Conservation (phyloP, 768 basidiomycete genomes). For the Chiua virens region DNA sequence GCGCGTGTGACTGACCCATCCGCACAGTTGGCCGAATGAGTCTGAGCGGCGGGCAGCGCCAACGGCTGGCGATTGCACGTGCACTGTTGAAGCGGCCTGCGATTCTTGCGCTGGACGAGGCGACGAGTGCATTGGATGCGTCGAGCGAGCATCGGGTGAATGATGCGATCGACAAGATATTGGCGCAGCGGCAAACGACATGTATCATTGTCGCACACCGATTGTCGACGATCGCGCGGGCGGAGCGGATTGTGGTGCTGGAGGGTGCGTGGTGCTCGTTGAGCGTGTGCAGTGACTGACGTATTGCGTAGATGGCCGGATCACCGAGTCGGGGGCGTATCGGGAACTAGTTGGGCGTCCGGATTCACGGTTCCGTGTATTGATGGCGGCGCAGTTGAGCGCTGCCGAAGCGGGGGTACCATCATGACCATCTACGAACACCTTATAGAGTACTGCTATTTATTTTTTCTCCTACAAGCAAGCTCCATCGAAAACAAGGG, state of each 20-base stretch:
- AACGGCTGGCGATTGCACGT: conserved; percentile 80
- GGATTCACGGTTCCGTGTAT: conserved; percentile 77
- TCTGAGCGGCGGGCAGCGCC: conserved; percentile 68
- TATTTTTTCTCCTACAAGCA: not conserved
- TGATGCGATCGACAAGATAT: conserved; percentile 86
- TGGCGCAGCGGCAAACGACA: conserved; percentile 76
- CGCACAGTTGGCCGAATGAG: conserved; percentile 27
- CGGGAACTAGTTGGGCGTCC: conserved; percentile 67
- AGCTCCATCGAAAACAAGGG: conserved; percentile 5
- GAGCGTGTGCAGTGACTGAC: not conserved
- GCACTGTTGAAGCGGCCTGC: conserved; percentile 88
- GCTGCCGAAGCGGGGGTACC: conserved; percentile 36
- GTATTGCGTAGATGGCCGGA: conserved; percentile 55
- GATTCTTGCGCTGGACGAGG: conserved; percentile 88
- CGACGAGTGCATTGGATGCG: conserved; percentile 86
- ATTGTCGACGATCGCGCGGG: conserved; percentile 85
- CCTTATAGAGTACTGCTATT: not conserved
- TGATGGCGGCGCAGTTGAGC: conserved; percentile 89
- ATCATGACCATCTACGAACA: conserved; percentile 4
- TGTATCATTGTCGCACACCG: conserved; percentile 90
- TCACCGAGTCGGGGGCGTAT: conserved; percentile 83
- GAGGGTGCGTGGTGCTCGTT: conserved; percentile 55
- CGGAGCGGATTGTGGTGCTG: conserved; percentile 86
- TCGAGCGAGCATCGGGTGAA: conserved; percentile 83
- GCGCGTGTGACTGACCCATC: conserved; percentile 37